Evolutionary conservation across 768 basidiomycete genomes (phyloP).

Genomic region (Suillus plorans): DNA sequence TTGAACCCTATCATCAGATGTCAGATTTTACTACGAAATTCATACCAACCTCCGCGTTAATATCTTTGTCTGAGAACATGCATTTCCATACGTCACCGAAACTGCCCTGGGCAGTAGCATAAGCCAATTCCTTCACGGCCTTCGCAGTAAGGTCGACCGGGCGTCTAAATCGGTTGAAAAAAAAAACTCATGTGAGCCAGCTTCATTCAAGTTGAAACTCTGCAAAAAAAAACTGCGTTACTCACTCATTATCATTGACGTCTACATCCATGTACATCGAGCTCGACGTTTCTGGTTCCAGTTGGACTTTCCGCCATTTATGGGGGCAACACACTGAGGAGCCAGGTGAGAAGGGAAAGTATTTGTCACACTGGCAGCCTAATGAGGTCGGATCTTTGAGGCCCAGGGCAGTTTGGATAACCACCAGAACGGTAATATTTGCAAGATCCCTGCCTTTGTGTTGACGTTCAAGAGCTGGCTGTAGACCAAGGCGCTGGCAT

Average conservation of each 20-base stretch:
- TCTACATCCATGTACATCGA: no score
- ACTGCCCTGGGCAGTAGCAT: slow-evolving; percentile 16
- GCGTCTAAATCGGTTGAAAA: no score
- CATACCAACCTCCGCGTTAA: slow-evolving; percentile 19
- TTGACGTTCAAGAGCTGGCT: no score
- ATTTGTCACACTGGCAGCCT: not conserved
- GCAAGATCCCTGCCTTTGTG: not conserved
- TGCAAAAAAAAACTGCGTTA: no score
- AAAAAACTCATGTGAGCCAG: no score
- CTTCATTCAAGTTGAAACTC: no score
- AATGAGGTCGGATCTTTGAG: not conserved
- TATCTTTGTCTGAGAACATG: slow-evolving; percentile 17
- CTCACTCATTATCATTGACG: no score
- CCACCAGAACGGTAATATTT: not conserved
- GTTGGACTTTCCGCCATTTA: not conserved
- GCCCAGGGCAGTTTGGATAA: not conserved
- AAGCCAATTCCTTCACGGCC: no score
- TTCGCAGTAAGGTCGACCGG: no score
- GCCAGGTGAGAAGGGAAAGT: not conserved
- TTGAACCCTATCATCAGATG: not conserved
- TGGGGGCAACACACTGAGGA: not conserved
- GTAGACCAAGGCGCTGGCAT: no score
- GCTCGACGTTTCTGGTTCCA: not conserved
- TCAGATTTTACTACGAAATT: not conserved
- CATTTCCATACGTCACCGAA: slow-evolving; percentile 27